Percentiles rank a stretch among this genome's conserved stretches.
Conservation (phyloP, 1,139 yeast genomes). For the Diutina catenulata region DNA sequence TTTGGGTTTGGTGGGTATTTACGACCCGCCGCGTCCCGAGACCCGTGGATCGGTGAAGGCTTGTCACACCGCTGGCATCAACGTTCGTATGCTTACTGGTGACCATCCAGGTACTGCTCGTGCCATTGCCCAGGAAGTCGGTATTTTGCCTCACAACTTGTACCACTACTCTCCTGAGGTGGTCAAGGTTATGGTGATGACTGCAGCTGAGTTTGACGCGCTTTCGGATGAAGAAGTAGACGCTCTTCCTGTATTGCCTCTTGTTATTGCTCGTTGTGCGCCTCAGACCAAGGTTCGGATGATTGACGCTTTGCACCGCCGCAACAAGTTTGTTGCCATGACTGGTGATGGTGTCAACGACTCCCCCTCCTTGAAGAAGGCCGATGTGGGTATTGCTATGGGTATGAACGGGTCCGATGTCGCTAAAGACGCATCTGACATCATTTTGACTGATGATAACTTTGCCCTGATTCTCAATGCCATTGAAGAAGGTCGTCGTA, state of each 20-base stretch:
- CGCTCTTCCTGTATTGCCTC: constrained; percentile 55
- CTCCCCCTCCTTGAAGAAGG: constrained; percentile 68
- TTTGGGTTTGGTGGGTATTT: constrained; percentile 66
- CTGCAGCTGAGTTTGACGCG: constrained; percentile 42
- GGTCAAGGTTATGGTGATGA: background rate
- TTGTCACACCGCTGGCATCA: constrained; percentile 70
- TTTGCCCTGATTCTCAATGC: constrained; percentile 70
- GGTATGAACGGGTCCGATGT: constrained; percentile 75
- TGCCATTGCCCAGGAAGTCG: constrained; percentile 80
- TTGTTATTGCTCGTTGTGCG: constrained; percentile 77
- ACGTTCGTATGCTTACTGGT: constrained; percentile 79
- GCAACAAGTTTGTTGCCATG: constrained; percentile 3
- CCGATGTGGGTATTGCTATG: constrained; percentile 86
- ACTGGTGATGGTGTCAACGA: constrained; percentile 35
- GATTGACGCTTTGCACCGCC: background rate
- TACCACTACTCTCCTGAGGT: background rate
- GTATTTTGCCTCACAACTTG: constrained; percentile 62
- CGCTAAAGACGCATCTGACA: constrained; percentile 72
- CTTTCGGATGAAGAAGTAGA: constrained; percentile 55
- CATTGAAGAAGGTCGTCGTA: constrained; percentile 73
- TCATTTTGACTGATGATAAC: constrained; percentile 64
- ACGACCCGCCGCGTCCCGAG: constrained; percentile 75
- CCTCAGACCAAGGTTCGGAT: constrained; percentile 36
- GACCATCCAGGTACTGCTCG: constrained; percentile 77
- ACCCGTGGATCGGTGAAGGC: constrained; percentile 54